Conservation (phyloP, 768 basidiomycete genomes). For the Sporobolomyces roseus region DNA sequence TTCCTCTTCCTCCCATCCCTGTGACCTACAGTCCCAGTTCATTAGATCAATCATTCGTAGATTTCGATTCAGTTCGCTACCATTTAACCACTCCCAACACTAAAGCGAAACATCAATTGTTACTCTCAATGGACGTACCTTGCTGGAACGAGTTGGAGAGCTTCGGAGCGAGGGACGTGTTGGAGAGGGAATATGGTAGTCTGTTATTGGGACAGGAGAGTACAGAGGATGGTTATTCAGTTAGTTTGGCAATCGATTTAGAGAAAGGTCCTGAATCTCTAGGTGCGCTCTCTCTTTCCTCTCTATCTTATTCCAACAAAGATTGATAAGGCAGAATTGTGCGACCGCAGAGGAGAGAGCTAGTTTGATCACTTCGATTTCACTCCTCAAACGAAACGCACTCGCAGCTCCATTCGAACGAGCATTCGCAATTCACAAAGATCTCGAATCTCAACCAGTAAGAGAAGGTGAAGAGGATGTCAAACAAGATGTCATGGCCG, state of each 20-base stretch:
- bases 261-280: constrained; percentile 75
- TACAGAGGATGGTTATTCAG: constrained; percentile 81
- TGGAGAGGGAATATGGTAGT: constrained; percentile 76
- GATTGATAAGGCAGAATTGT: background rate
- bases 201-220: constrained; percentile 54
- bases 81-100: constrained; percentile 82
- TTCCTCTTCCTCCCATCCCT: background rate
- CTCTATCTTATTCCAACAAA: too few species aligned
- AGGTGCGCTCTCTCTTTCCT: constrained; percentile 56
- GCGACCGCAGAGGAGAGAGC: constrained; percentile 65
- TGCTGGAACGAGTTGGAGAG: constrained; percentile 91
- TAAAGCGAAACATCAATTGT: constrained; percentile 62
- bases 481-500: constrained; percentile 79
- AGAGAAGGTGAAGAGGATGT: constrained; percentile 57
- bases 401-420: constrained; percentile 89
- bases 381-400: constrained; percentile 86
- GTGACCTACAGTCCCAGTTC: constrained; percentile 66
- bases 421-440: constrained; percentile 76
- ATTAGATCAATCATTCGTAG: constrained; percentile 92
- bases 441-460: constrained; percentile 59
- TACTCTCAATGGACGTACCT: constrained; percentile 86
- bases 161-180: constrained; percentile 76
- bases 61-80: constrained; percentile 95
- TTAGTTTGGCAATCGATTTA: constrained; percentile 79
- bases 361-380: constrained; percentile 71